phyloP scores from a whole-genome alignment of 345 rosid species.

The Hevea brasiliensis region DNA sequence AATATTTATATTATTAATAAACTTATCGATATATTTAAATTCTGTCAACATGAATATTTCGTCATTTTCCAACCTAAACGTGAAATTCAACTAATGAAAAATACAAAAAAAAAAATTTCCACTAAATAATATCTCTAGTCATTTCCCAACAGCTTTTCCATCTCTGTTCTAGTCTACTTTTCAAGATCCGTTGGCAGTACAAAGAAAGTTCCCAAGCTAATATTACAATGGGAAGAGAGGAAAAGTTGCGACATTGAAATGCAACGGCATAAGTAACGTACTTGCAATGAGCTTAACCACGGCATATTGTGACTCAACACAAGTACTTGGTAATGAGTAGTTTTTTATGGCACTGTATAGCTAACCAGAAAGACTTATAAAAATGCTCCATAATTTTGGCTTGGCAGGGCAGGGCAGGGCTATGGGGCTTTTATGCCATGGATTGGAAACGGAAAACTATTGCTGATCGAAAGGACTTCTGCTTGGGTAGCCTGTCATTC shows the following conservation, averaged over 20 bases:
- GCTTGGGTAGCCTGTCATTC: too few relatives aligned
- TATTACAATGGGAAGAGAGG: too few relatives aligned
- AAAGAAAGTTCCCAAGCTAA: not conserved
- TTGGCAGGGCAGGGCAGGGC: too few relatives aligned
- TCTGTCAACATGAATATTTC: too few relatives aligned
- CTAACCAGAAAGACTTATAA: not conserved
- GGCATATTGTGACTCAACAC: not conserved
- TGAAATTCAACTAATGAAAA: too few relatives aligned
- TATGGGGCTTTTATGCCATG: too few relatives aligned
- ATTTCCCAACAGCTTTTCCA: not conserved
- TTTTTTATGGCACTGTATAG: slow-evolving; percentile 7
- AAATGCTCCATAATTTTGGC: not conserved
- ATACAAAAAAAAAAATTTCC: not conserved
- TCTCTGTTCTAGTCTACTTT: not conserved
- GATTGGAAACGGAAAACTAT: too few relatives aligned
- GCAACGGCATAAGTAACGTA: not conserved
- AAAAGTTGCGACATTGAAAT: not conserved
- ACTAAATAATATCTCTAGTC: not conserved
- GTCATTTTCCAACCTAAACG: too few relatives aligned
- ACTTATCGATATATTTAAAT: too few relatives aligned
- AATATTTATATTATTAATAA: too few relatives aligned
- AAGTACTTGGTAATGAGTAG: slow-evolving; percentile 11
- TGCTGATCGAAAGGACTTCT: too few relatives aligned
- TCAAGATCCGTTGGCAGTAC: not conserved
- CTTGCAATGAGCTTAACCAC: not conserved